Base-by-base conservation (phyloP, 805 yeast genomes). In the Monosporozyma siamensis region DNA sequence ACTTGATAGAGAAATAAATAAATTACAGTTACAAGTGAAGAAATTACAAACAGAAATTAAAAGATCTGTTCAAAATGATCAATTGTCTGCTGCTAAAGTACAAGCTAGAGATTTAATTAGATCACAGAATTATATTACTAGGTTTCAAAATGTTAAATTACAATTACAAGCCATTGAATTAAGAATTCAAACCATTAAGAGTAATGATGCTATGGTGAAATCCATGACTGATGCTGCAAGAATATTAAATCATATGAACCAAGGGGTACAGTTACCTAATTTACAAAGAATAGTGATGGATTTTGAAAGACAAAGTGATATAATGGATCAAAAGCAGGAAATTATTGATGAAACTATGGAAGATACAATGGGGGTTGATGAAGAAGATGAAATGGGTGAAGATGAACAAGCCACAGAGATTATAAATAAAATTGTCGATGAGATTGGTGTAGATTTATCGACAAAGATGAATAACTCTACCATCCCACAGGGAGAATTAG, bases 301-400 rank as follows among this genome's bases (percentile, higher is more conserved):
- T 55, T 92, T 92, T 63, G 95, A 92, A 56, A 79, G 77, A 55
- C 95, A 90, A 57, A 86, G 84, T 63, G 98, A 94, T 59, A 68
- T 94, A 53, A 92, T 92, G 97, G 97, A 90, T 63, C 98, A 92
- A 66, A 81, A 95, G 56, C 97, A 94, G 63, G 99, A 94, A 61
- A 86, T 94, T 77, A 92, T 92, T 83, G 98, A 92, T 59, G 98
- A 92, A 59, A 94, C 96, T 15, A 82, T 92, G 54, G 99, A 92
- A 59, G 96, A 90, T 61, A 84, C 92, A 15, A 87, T 92, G 92
- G 95, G 82, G 42, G 87, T 81, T 55, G 87, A 82, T 56, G 97
- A 86, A 54, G 35, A 86, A 54, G 23, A 18, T 10, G 35, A 32
- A 18, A 78, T 85, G 44, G 83, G 80, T 50, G 94, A 84, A 47